These are phyloP conservation scores for Penicillium paneum DNA, from an alignment of 2,329 filamentous ascomycete genomes.

Conservation along the genomic window DNA sequence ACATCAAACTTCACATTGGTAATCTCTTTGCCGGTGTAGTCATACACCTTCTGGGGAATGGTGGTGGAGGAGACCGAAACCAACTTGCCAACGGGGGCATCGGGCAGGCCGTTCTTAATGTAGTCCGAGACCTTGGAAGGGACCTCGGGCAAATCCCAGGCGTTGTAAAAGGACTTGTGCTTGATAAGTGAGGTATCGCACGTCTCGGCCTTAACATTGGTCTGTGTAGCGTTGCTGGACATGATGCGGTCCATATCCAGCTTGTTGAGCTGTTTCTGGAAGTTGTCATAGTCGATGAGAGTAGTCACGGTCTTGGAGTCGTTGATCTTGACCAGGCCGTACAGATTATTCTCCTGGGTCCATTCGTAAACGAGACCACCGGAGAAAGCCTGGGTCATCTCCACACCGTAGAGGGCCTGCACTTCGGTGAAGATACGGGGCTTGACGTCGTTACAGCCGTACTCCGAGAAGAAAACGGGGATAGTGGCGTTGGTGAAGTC, in stretches of 20 bases:
- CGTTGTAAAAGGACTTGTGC: conserved; percentile 63
- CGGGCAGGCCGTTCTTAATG: conserved; percentile 71
- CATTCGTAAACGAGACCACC: conserved; percentile 57
- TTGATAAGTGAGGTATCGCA: conserved; percentile 68
- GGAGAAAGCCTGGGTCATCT: conserved; percentile 59
- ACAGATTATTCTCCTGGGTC: conserved; percentile 48
- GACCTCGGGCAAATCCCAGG: conserved; percentile 71
- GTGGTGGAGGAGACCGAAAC: conserved; percentile 56
- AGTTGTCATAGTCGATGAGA: conserved; percentile 66
- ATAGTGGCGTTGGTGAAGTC: conserved; percentile 58
- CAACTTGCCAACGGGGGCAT: conserved; percentile 63
- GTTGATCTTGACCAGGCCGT: conserved; percentile 60
- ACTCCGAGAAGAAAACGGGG: conserved; percentile 66
- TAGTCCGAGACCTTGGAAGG: conserved; percentile 67
- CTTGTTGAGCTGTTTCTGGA: conserved; percentile 71
- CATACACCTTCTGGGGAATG: conserved; percentile 58
- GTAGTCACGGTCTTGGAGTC: conserved; percentile 57
- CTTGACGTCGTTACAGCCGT: conserved; percentile 60
- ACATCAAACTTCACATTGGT: conserved; percentile 60
- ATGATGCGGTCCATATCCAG: conserved; percentile 69
- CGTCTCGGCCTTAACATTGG: conserved; percentile 55
- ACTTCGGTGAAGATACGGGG: conserved; percentile 62
- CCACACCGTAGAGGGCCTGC: conserved; percentile 55
- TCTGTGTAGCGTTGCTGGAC: conserved; percentile 57
- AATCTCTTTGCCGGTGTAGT: conserved; percentile 56